Evolutionary conservation across 164 flowering plant genomes (phyloP).

Genomic region (Kalanchoe fedtschenkoi): DNA sequence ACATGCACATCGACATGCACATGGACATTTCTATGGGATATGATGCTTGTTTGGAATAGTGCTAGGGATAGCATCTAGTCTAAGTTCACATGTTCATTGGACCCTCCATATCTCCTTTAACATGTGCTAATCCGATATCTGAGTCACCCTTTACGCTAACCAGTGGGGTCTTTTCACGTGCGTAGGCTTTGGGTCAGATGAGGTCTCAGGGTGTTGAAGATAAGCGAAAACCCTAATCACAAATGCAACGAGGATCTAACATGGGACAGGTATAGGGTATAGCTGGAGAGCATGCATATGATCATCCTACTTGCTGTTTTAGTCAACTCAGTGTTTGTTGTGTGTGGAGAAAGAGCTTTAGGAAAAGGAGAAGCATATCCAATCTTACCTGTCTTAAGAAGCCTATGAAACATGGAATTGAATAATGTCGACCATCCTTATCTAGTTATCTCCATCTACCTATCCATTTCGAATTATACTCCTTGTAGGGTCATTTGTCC

Average conservation of each 20-base stretch:
- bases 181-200: too few species aligned
- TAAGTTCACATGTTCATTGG: too few species aligned
- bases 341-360: not conserved
- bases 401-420: not conserved
- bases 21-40: too few species aligned
- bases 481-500: slow-evolving; percentile 2
- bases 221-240: too few species aligned
- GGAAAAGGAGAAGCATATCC: not conserved
- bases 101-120: too few species aligned
- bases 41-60: too few species aligned
- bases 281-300: not conserved
- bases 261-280: not conserved
- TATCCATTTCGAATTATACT: not conserved
- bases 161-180: too few species aligned
- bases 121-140: too few species aligned
- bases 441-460: not conserved
- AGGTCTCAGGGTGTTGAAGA: not conserved
- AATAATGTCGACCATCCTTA: not conserved
- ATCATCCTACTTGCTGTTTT: not conserved
- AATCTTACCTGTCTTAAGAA: not conserved
- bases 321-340: not conserved
- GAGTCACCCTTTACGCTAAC: too few species aligned
- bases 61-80: too few species aligned
- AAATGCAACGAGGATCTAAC: too few species aligned
- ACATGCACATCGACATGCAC: too few species aligned